Conservation (phyloP, 1,284 basidiomycete species). For the Porodaedalea pini region DNA sequence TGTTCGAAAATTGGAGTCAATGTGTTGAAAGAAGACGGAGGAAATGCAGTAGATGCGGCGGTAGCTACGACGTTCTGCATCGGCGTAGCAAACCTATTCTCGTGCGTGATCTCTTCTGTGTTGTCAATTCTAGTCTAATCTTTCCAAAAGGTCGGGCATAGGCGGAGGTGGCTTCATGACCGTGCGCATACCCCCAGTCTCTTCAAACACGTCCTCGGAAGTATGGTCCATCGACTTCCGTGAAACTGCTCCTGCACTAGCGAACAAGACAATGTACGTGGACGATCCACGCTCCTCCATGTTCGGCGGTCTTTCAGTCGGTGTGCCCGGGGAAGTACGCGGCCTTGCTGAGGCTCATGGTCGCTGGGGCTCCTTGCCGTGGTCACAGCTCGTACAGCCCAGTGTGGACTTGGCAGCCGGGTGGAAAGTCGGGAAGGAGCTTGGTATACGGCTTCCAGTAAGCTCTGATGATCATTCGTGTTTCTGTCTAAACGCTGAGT, state of each 20-base stretch:
- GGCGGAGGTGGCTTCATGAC: slow-evolving; percentile 94
- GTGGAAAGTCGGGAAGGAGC: slow-evolving; percentile 74
- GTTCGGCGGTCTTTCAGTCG: slow-evolving; percentile 79
- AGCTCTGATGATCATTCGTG: slow-evolving; percentile 26
- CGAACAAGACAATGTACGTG: slow-evolving; percentile 76
- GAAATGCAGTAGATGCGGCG: slow-evolving; percentile 88
- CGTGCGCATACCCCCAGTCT: slow-evolving; percentile 66
- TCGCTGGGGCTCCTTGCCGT: slow-evolving; percentile 76
- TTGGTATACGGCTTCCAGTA: slow-evolving; percentile 70
- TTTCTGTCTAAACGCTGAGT: background rate
- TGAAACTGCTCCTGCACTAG: slow-evolving; percentile 74
- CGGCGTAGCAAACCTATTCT: slow-evolving; percentile 88
- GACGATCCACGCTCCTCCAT: slow-evolving; percentile 46
- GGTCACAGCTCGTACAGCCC: slow-evolving; percentile 76
- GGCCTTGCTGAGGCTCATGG: slow-evolving; percentile 79
- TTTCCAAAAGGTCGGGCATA: slow-evolving; percentile 63
- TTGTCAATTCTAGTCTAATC: background rate
- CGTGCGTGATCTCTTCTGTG: slow-evolving; percentile 42
- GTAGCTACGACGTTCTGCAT: slow-evolving; percentile 79
- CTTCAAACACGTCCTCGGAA: slow-evolving; percentile 44
- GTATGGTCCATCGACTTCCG: slow-evolving; percentile 85
- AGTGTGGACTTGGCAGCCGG: slow-evolving; percentile 71
- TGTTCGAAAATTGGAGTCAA: slow-evolving; percentile 84
- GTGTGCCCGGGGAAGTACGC: slow-evolving; percentile 82
- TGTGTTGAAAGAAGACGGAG: slow-evolving; percentile 75